Evolutionary conservation across 2,329 filamentous ascomycete species (phyloP).

Genomic region (Penicillium crustosum): DNA sequence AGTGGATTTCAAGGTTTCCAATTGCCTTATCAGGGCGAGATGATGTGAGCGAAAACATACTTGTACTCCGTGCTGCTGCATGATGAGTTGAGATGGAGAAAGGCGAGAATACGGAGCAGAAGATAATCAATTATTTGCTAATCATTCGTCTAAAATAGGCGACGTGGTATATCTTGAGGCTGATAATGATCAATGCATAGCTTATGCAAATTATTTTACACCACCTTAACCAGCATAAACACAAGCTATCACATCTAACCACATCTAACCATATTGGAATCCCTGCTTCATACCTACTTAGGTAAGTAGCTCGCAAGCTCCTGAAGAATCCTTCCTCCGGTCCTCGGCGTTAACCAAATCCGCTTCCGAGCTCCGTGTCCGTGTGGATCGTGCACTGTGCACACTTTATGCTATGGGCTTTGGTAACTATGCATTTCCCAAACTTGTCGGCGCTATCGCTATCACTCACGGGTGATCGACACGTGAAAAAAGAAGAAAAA

Average conservation of each 20-base stretch:
- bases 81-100: background rate
- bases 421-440: background rate
- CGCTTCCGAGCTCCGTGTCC: background rate
- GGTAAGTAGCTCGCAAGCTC: background rate
- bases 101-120: background rate
- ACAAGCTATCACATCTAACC: background rate
- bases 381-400: background rate
- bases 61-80: background rate
- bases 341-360: background rate
- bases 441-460: background rate
- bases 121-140: background rate
- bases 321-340: background rate
- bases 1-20: background rate
- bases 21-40: background rate
- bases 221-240: background rate
- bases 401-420: background rate
- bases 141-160: background rate
- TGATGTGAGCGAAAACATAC: background rate
- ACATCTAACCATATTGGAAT: background rate
- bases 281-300: background rate
- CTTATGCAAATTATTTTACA: background rate
- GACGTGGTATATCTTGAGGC: background rate
- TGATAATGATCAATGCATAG: background rate
- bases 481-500: background rate
- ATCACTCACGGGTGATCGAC: slow-evolving; percentile 3